These are phyloP conservation scores for Komagataella phaffii DNA, from an alignment of 805 yeast species.

Conservation along the genomic window DNA sequence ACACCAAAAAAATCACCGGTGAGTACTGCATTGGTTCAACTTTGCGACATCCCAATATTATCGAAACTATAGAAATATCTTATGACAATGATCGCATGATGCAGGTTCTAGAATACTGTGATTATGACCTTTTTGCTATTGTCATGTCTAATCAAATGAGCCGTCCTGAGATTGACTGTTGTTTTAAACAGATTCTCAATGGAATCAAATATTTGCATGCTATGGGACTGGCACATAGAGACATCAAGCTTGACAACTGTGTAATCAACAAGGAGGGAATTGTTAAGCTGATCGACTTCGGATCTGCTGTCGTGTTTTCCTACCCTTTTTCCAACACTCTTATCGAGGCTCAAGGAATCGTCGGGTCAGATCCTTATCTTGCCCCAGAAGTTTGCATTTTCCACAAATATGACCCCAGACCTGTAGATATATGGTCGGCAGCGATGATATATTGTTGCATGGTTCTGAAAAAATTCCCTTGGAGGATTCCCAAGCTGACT, in stretches of 20 bases:
- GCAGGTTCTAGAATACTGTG: slow-evolving; percentile 93
- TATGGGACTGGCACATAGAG: slow-evolving; percentile 85
- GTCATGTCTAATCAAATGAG: slow-evolving; percentile 91
- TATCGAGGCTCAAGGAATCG: slow-evolving; percentile 72
- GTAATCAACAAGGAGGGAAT: slow-evolving; percentile 74
- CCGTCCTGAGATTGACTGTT: slow-evolving; percentile 67
- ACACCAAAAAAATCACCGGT: slow-evolving; percentile 83
- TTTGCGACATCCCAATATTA: slow-evolving; percentile 77
- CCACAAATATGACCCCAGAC: slow-evolving; percentile 77
- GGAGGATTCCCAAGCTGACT: slow-evolving; percentile 79
- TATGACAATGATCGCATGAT: slow-evolving; percentile 78
- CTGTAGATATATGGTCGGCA: slow-evolving; percentile 89
- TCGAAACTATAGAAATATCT: slow-evolving; percentile 83
- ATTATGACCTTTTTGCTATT: slow-evolving; percentile 83
- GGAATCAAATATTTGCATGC: slow-evolving; percentile 75
- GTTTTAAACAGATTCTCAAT: slow-evolving; percentile 73
- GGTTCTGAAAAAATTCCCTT: slow-evolving; percentile 84
- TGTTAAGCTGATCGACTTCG: slow-evolving; percentile 85
- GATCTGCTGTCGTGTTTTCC: slow-evolving; percentile 82
- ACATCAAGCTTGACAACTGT: slow-evolving; percentile 85
- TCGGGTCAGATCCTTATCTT: slow-evolving; percentile 79
- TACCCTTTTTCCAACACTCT: slow-evolving; percentile 69
- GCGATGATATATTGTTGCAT: slow-evolving; percentile 89
- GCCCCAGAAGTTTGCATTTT: slow-evolving; percentile 89
- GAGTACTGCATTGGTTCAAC: slow-evolving; percentile 93